Evolutionary conservation across 192 early-diverging fungal genomes (phyloP).

Genomic region (Geranomyces michiganensis): DNA sequence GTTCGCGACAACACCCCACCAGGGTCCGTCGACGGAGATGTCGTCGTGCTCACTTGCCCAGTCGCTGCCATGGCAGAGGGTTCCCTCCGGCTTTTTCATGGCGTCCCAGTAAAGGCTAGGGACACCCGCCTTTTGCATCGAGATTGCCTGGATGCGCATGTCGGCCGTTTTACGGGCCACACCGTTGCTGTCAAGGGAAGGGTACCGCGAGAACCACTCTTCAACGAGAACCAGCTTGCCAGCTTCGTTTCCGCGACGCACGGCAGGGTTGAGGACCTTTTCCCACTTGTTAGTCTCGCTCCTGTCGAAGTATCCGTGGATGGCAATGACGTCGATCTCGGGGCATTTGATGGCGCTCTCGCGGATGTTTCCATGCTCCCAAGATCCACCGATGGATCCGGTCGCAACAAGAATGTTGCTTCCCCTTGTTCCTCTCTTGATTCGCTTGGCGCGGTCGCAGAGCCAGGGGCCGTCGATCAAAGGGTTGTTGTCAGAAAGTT

Average conservation of each 20-base stretch:
- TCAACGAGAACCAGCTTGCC: background rate
- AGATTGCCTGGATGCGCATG: background rate
- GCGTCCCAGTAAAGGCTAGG: background rate
- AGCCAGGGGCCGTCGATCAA: background rate
- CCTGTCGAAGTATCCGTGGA: background rate
- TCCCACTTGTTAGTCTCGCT: background rate
- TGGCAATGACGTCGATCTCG: too few species aligned
- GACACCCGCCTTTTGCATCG: background rate
- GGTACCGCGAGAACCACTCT: background rate
- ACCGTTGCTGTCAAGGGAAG: background rate
- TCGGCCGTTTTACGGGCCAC: conserved; percentile 1
- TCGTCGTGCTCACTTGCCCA: too few species aligned
- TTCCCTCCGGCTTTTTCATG: too few species aligned
- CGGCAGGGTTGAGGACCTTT: background rate
- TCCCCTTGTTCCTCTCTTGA: background rate
- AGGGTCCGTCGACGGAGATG: too few species aligned
- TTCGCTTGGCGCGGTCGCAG: background rate
- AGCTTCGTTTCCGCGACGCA: background rate
- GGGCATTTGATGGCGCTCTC: too few species aligned
- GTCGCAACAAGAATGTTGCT: too few species aligned
- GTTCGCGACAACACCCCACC: too few species aligned
- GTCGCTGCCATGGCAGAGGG: too few species aligned
- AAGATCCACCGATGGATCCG: too few species aligned
- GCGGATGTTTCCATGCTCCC: too few species aligned
- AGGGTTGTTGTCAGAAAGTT: background rate